Percentiles rank a stretch among this genome's conserved stretches.
Evolutionary conservation across 192 early-diverging fungal species (phyloP).

Genomic region (Rhizoclosmatium globosum): DNA sequence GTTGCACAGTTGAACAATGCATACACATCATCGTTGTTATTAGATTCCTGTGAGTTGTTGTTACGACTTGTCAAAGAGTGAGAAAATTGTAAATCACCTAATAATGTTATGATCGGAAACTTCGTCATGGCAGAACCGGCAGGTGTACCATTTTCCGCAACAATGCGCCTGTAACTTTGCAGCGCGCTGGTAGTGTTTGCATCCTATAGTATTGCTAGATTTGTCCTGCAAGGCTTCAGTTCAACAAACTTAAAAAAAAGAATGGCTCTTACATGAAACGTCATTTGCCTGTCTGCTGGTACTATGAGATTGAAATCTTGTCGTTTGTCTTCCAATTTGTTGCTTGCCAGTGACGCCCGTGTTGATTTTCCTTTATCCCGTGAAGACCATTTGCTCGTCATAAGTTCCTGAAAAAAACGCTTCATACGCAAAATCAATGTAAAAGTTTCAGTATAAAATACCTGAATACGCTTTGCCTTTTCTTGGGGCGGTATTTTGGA

Average conservation of each 20-base stretch:
- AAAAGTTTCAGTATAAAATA: constrained; percentile 35
- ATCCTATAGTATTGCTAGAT: constrained; percentile 64
- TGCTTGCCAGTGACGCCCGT: constrained; percentile 31
- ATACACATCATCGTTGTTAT: constrained; percentile 93
- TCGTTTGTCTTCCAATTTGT: constrained; percentile 47
- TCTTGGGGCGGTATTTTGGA: constrained; percentile 55
- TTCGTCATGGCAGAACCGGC: constrained; percentile 85
- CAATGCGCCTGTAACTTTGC: constrained; percentile 79
- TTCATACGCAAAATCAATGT: constrained; percentile 32
- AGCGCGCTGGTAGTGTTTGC: constrained; percentile 83
- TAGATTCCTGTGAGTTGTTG: constrained; percentile 52
- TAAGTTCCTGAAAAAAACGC: constrained; percentile 54
- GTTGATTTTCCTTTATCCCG: constrained; percentile 49
- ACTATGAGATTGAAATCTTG: constrained; percentile 49
- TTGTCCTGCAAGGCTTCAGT: constrained; percentile 54
- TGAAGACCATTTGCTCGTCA: constrained; percentile 59
- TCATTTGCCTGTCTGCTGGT: constrained; percentile 52
- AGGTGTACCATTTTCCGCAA: constrained; percentile 78
- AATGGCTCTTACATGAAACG: constrained; percentile 51
- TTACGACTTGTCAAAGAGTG: neutral
- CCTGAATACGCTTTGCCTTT: constrained; percentile 79
- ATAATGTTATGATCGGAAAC: constrained; percentile 71
- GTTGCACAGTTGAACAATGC: constrained; percentile 86
- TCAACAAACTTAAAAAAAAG: neutral
- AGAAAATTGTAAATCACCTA: constrained; percentile 55